Evolutionary conservation across 176 grass and related monocot genomes (phyloP), one percentile per base, ranked within the genome.

Genomic region (Cenchrus fungigraminus): DNA sequence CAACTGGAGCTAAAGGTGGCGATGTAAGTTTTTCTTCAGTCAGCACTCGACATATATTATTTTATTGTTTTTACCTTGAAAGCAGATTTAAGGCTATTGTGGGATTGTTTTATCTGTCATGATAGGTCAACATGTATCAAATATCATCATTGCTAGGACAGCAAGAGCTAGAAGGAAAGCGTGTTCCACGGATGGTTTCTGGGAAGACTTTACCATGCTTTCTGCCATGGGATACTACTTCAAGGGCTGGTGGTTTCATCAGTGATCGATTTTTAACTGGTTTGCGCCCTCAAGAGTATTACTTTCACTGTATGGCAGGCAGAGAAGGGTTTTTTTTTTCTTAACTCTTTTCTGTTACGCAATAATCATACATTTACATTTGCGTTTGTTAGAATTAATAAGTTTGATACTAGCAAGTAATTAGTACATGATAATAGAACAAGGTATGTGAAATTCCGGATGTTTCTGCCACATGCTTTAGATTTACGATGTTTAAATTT

Each of bases 221-320:
- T 93, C 91, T 89, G 6, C 77, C 96, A 12, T 98, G 96, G 96
- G 96, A 98, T 93, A 86, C 28, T 64, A 87, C 86, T 71, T 75
- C 93, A 46, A 89, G 96, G 53, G 87, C 96, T 74, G 96, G 96
- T 83, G 96, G 96, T 17, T 98, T 84, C 59, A 87, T 98, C 71
- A 82, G 91, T 81, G 96, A 98, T 62, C 89, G 96, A 10, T 98
- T 98, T 95, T 90, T 98, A 82, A 92, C 96, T 65, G 96, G 96
- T 84, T 86, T 98, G 55, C 96, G 89, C 15, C 96, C 96, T 86
- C 96, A 98, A 81, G 96, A 98, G 80, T 98, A 98, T 82, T 98
- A 95, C 82, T 98, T 95, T 47, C 96, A 98, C 83, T 98, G 96
- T 89, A 98, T 98, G 96, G 96, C 96, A 34, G 96, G 96, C 57